Percentiles rank a stretch among this genome's conserved stretches.
phyloP scores from a whole-genome alignment of 2,329 filamentous ascomycete species.

The Epichloe glyceriae region DNA sequence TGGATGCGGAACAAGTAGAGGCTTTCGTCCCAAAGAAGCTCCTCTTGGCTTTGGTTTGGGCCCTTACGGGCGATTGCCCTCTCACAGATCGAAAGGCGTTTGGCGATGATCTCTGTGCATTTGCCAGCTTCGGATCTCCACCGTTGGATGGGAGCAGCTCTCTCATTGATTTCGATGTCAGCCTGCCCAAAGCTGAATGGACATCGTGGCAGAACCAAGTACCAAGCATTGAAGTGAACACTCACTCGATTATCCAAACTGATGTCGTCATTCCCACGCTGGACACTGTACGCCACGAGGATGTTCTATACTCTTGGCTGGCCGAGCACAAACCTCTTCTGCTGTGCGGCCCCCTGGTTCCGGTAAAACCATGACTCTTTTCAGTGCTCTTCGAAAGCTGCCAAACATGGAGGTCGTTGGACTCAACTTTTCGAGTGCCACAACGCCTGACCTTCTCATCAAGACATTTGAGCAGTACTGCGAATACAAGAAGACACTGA shows the following conservation, averaged over 20 bases:
- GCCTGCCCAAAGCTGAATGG: conserved; percentile 80
- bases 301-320: conserved; percentile 98
- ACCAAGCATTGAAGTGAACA: conserved; percentile 90
- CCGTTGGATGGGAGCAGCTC: conserved; percentile 65
- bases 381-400: conserved; percentile 90
- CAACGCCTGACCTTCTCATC: conserved; percentile 91
- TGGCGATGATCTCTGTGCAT: conserved; percentile 68
- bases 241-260: conserved; percentile 93
- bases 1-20: conserved; percentile 83
- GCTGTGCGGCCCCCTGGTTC: conserved; percentile 96
- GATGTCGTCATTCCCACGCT: conserved; percentile 97
- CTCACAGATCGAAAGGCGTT: conserved; percentile 77
- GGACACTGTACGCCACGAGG: conserved; percentile 94
- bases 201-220: conserved; percentile 89
- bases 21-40: conserved; percentile 88
- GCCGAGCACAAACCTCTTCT: conserved; percentile 96
- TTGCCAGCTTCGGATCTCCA: conserved; percentile 79
- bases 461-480: conserved; percentile 99
- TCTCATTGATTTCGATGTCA: conserved; percentile 91
- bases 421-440: conserved; percentile 98
- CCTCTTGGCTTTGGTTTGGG: conserved; percentile 85
- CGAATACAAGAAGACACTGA: conserved; percentile 97
- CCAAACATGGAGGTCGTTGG: conserved; percentile 99
- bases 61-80: conserved; percentile 88
- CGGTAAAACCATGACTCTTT: conserved; percentile 99